These are phyloP conservation scores for Entomortierella chlamydospora DNA, from an alignment of 192 early-diverging fungal species.

Conservation along the genomic window DNA sequence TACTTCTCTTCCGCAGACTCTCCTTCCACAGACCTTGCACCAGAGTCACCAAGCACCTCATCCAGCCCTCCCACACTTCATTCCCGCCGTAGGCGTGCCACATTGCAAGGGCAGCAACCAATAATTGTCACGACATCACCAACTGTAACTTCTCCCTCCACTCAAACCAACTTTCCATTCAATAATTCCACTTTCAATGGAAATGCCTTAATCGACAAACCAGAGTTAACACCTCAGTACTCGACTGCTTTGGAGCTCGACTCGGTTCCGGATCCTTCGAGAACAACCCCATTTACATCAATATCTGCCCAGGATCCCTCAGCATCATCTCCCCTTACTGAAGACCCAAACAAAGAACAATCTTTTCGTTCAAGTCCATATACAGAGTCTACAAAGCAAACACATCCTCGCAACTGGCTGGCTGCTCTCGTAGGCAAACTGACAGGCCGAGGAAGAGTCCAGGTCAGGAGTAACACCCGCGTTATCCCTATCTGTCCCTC, in stretches of 20 bases:
- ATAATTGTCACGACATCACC: constrained; percentile 24
- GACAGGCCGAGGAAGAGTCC: constrained; percentile 17
- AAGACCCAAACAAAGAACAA: constrained; percentile 15
- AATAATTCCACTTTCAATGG: background rate
- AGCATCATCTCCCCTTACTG: background rate
- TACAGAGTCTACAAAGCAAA: background rate
- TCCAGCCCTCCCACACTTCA: constrained; percentile 28
- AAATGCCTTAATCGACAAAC: constrained; percentile 39
- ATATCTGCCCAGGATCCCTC: constrained; percentile 6
- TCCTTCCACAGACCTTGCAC: constrained; percentile 12
- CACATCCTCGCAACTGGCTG: constrained; percentile 7
- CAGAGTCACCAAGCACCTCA: constrained; percentile 4
- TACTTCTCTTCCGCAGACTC: background rate
- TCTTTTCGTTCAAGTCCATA: background rate
- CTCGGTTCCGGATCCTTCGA: constrained; percentile 11
- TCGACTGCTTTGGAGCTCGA: constrained; percentile 38
- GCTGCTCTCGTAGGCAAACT: constrained; percentile 9
- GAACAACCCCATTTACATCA: constrained; percentile 5
- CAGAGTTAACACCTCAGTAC: constrained; percentile 16
- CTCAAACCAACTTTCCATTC: background rate
- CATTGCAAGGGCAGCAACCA: constrained; percentile 39
- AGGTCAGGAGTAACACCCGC: constrained; percentile 11
- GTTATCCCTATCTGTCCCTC: constrained; percentile 41
- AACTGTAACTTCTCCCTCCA: constrained; percentile 1
- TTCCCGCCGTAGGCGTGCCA: constrained; percentile 45